Base-by-base conservation (phyloP, 805 yeast genomes). In the Ascoidea rubescens region DNA sequence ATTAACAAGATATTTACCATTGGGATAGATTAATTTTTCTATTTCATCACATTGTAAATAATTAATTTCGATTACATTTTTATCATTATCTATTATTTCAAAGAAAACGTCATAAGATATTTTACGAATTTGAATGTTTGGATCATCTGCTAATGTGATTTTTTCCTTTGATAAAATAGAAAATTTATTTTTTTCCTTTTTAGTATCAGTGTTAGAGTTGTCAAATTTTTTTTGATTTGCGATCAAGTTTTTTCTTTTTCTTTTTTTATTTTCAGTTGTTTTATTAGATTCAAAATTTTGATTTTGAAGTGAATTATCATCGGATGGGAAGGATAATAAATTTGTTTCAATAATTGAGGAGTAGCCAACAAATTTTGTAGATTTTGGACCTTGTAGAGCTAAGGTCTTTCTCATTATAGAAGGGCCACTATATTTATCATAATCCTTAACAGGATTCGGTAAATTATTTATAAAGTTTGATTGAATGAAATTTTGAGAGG, bases 21-120 rank as follows among this genome's bases (percentile, higher is more conserved):
- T 55, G 5, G 61, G 59, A 10, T 58, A 57, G 8, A 64, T 60
- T 5, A 59, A 49, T 32, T 62, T 57, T 49, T 61, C 64, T 50
- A 63, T 58, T 47, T 58, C 65, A 55, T 62, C 65, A 48, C 61
- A 61, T 46, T 63, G 66, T 14, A 56, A 45, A 46, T 57, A 58
- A 42, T 62, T 58, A 31, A 63, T 49, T 14, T 58, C 60, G 44
- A 60, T 55, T 42, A 59, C 58, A 37, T 62, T 61, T 28, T 60
- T 63, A 43, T 58, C 57, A 50, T 63, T 66, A 45, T 60, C 59
- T 44, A 56, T 53, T 12, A 62, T 58, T 53, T 59, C 59, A 54
- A 62, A 61, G 46, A 56, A 51, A 6, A 56, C 51, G 31, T 58
- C 56, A 31, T 59, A 58, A 52, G 58, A 60, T 31, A 63, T 51